Conservation (phyloP, 768 basidiomycete species). For the Tylopilus balloui region DNA sequence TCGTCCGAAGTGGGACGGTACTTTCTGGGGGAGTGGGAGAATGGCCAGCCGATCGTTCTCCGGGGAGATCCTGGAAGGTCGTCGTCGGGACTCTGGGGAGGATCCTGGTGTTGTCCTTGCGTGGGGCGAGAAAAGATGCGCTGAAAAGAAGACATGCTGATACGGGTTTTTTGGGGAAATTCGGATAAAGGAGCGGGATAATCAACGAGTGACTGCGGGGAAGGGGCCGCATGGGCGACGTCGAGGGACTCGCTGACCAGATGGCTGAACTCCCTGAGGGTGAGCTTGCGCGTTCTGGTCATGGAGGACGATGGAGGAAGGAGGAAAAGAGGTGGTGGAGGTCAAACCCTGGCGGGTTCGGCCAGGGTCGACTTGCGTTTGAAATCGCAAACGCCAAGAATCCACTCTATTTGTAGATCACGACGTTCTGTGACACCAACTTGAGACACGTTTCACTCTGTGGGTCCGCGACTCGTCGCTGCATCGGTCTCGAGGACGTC, state of each 20-base stretch:
- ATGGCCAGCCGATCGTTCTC: slow-evolving; percentile 30
- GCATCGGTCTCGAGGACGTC: too few species aligned
- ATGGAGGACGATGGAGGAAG: slow-evolving; percentile 11
- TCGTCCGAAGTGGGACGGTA: slow-evolving; percentile 10
- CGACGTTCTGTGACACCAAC: background rate
- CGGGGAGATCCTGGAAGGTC: slow-evolving; percentile 18
- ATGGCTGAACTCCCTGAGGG: slow-evolving; percentile 33
- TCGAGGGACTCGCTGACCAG: slow-evolving; percentile 34
- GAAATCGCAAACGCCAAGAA: background rate
- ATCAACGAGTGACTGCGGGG: slow-evolving; percentile 23
- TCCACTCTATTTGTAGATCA: slow-evolving; percentile 12
- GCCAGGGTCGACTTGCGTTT: slow-evolving; percentile 17
- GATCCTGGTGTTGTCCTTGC: slow-evolving; percentile 4
- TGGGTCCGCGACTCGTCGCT: too few species aligned
- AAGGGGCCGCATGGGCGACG: slow-evolving; percentile 3
- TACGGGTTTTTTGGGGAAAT: slow-evolving; percentile 13
- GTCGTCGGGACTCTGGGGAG: slow-evolving; percentile 6
- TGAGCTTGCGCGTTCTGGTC: slow-evolving; percentile 26
- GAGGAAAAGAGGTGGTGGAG: background rate
- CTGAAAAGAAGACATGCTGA: slow-evolving; percentile 24
- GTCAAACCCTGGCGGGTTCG: background rate
- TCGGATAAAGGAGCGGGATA: slow-evolving; percentile 19
- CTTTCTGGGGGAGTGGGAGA: slow-evolving; percentile 25
- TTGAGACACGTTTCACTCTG: background rate
- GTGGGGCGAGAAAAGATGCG: slow-evolving; percentile 30